These are phyloP conservation scores for Sugiyamaella novakii DNA, from an alignment of 1,139 yeast genomes.

Conservation along the genomic window DNA sequence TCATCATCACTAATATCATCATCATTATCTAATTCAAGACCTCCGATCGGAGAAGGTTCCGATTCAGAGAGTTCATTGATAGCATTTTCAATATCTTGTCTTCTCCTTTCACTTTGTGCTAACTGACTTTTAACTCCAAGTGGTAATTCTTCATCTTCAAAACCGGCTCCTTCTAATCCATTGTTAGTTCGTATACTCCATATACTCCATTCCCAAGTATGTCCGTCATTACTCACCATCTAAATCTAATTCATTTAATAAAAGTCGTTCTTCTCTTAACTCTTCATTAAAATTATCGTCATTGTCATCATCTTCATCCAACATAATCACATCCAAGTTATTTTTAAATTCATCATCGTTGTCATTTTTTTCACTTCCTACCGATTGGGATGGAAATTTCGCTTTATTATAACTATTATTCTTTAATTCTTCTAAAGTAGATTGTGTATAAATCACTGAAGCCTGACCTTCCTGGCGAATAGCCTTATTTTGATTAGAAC, in stretches of 20 bases:
- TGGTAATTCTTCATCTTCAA: slow-evolving; percentile 44
- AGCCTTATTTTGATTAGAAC: background rate
- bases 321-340: slow-evolving; percentile 10
- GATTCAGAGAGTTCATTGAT: slow-evolving; percentile 30
- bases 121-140: slow-evolving; percentile 37
- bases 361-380: background rate
- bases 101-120: slow-evolving; percentile 34
- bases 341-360: slow-evolving; percentile 10
- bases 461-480: background rate
- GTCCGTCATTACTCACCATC: slow-evolving; percentile 9
- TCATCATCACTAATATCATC: slow-evolving; percentile 16
- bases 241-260: slow-evolving; percentile 13
- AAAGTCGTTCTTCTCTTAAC: slow-evolving; percentile 1
- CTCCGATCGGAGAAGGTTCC: slow-evolving; percentile 2
- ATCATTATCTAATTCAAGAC: background rate
- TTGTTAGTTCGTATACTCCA: no score
- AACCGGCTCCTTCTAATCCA: slow-evolving; percentile 40
- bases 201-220: no score
- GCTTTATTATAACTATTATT: background rate
- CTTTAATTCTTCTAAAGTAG: slow-evolving; percentile 9
- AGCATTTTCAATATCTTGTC: slow-evolving; percentile 47
- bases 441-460: slow-evolving; percentile 9
- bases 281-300: slow-evolving; percentile 6
- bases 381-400: background rate
- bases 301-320: slow-evolving; percentile 14